phyloP scores from a whole-genome alignment of 148 eudicot species.

The Dysphania ambrosioides region DNA sequence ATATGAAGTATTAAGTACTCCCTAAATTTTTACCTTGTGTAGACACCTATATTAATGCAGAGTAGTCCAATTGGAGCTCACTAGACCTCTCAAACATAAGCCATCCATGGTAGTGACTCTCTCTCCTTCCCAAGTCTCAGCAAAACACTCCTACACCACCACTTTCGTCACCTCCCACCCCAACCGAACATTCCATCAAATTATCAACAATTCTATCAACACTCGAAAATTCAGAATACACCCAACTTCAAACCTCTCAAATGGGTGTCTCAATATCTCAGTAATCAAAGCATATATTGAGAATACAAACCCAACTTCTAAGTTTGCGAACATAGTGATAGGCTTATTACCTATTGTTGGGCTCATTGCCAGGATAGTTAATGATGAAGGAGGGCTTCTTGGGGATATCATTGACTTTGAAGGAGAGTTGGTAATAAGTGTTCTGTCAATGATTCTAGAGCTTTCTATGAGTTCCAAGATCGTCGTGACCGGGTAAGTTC shows the following conservation, averaged over 20 bases:
- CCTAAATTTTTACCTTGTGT: too few relatives aligned
- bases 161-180: slow-evolving; percentile 25
- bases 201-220: slow-evolving; percentile 26
- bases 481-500: slow-evolving; percentile 58
- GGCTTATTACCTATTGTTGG: slow-evolving; percentile 80
- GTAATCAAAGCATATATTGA: slow-evolving; percentile 60
- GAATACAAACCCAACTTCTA: slow-evolving; percentile 47
- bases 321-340: slow-evolving; percentile 60
- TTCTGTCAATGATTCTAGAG: slow-evolving; percentile 63
- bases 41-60: too few relatives aligned
- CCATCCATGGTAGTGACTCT: slow-evolving; percentile 23
- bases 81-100: slow-evolving; percentile 20
- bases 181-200: slow-evolving; percentile 29
- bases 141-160: slow-evolving; percentile 33
- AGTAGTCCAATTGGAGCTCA: too few relatives aligned
- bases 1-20: too few relatives aligned
- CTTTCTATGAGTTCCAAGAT: slow-evolving; percentile 63
- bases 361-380: slow-evolving; percentile 61
- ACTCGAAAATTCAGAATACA: not conserved
- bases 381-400: slow-evolving; percentile 78
- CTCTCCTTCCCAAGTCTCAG: slow-evolving; percentile 37
- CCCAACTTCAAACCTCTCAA: slow-evolving; percentile 10
- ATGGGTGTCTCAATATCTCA: not conserved
- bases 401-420: slow-evolving; percentile 73
- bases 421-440: slow-evolving; percentile 82